Base-by-base conservation (phyloP, 2,329 filamentous ascomycete genomes). In the Berkeleyomyces basicola region DNA sequence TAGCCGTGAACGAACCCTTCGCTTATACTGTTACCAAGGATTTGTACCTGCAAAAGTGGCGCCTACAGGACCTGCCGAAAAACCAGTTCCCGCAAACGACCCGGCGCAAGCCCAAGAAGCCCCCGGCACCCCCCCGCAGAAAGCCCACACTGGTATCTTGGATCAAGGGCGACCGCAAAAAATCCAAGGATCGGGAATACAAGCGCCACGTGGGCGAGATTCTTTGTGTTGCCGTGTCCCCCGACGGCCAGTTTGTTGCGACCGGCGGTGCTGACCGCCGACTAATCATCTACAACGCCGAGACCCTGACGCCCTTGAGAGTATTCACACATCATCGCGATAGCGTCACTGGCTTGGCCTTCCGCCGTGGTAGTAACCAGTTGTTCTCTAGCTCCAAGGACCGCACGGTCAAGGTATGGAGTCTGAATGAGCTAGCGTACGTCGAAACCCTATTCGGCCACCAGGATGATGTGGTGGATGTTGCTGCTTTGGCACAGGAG, bases 361-460 rank as follows among this genome's bases (percentile, higher is more conserved):
- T 99, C 71, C 85, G 90, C 44, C 81, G 88, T 66, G 88, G 87
- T 59, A 91, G 88, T 14, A 95, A 96, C 70, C 91, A 96, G 73
- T 77, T 99, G 23, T 99, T 95, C 75, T 95, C 90, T 3, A 86
- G 87, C 64, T 93, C 89, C 61, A 88, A 86, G 69, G 93, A 99
- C 74, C 83, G 93, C 49, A 96, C 92, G 2, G 86, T 99, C 71
- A 97, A 97, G 74, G 87, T 95, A 40, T 99, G 92, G 90, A 92
- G 87, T 67, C 77, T 96, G 51, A 87, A 96, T 68, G 90, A 95
- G 71, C 79, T 96, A 66, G 90, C 92, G 55, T 99, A 97, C 70
- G 83, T 96, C 39, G 93, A 99, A 73, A 97, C 92, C 0, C 79
- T 99, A 0, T 97, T 96, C 70, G 93, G 93, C 53, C 93, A 99